These are phyloP conservation scores for Cotoneaster glaucophyllus DNA, from an alignment of 306 rosid genomes.

Conservation along the genomic window DNA sequence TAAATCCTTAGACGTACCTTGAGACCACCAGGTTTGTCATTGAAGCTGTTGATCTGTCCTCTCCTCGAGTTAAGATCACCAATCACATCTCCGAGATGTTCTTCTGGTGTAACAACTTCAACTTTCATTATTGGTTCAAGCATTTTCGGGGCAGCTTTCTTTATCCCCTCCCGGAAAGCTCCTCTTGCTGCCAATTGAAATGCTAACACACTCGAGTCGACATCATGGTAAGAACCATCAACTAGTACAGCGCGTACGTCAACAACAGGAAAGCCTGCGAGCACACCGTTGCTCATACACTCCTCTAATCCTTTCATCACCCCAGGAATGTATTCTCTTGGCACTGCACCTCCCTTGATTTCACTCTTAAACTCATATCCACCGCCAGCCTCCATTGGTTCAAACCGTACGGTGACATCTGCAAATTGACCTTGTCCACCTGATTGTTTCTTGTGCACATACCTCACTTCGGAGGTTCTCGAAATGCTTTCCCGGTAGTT, in stretches of 20 bases:
- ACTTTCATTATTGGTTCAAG: constrained; percentile 95
- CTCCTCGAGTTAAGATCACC: constrained; percentile 99
- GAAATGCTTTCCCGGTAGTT: constrained; percentile 97
- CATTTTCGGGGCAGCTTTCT: constrained; percentile 81
- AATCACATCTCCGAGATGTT: constrained; percentile 92
- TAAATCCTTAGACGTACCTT: constrained; percentile 44
- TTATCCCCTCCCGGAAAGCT: constrained; percentile 84
- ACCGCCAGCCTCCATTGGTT: constrained; percentile 82
- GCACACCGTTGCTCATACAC: constrained; percentile 90
- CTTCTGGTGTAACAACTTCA: constrained; percentile 94
- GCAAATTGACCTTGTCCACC: constrained; percentile 99
- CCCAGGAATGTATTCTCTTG: constrained; percentile 88
- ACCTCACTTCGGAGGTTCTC: constrained; percentile 54
- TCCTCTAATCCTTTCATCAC: constrained; percentile 98
- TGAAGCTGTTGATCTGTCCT: constrained; percentile 91
- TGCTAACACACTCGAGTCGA: constrained; percentile 91
- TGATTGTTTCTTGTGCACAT: constrained; percentile 95
- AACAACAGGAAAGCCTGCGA: constrained; percentile 92
- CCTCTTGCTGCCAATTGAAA: constrained; percentile 98
- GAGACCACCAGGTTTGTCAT: constrained; percentile 96
- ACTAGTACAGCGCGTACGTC: constrained; percentile 78
- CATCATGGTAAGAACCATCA: constrained; percentile 92
- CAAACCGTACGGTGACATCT: constrained; percentile 82
- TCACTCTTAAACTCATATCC: constrained; percentile 97
- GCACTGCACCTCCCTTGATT: constrained; percentile 97